Conservation (phyloP, 2,329 filamentous ascomycete species). For the Purpureocillium takamizusanense region DNA sequence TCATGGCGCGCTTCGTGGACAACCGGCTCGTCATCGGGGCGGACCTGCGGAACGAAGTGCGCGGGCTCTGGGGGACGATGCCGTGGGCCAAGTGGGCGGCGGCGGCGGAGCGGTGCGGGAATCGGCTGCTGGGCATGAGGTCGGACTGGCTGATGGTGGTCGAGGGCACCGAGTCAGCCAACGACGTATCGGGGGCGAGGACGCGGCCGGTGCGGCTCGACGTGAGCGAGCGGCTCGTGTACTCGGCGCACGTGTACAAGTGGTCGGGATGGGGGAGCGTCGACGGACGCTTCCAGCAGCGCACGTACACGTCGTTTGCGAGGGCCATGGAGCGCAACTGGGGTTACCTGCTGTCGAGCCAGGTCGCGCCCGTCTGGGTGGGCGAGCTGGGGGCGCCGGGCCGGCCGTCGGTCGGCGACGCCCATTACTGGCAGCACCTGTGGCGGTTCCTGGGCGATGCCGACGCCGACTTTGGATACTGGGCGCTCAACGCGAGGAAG, state of each 20-base stretch:
- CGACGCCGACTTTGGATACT: constrained; percentile 61
- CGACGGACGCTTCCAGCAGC: constrained; percentile 50
- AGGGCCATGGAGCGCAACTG: constrained; percentile 55
- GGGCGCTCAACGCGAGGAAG: constrained; percentile 61
- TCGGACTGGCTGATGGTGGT: constrained; percentile 58
- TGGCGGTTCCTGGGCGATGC: constrained; percentile 46
- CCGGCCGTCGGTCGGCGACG: constrained; percentile 43
- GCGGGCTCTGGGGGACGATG: constrained; percentile 62
- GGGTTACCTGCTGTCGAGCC: constrained; percentile 47
- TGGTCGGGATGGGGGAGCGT: constrained; percentile 62
- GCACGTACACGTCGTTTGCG: constrained; percentile 53
- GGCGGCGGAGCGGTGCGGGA: constrained; percentile 55
- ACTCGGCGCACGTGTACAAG: constrained; percentile 59
- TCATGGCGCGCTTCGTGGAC: constrained; percentile 50
- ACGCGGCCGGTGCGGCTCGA: constrained; percentile 49
- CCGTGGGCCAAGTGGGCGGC: constrained; percentile 54
- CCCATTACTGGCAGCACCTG: constrained; percentile 58
- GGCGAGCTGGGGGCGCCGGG: constrained; percentile 56
- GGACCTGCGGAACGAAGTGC: constrained; percentile 61
- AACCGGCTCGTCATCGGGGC: constrained; percentile 57
- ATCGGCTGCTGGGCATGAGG: constrained; percentile 50
- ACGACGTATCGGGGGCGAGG: constrained; percentile 50
- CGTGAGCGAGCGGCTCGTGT: constrained; percentile 48
- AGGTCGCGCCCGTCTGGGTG: constrained; percentile 53
- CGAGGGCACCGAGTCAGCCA: constrained; percentile 58